A percentile compares a stretch with the other conserved stretches of the same genome.
Conservation (phyloP, 345 rosid species). For the Linum lewisii region DNA sequence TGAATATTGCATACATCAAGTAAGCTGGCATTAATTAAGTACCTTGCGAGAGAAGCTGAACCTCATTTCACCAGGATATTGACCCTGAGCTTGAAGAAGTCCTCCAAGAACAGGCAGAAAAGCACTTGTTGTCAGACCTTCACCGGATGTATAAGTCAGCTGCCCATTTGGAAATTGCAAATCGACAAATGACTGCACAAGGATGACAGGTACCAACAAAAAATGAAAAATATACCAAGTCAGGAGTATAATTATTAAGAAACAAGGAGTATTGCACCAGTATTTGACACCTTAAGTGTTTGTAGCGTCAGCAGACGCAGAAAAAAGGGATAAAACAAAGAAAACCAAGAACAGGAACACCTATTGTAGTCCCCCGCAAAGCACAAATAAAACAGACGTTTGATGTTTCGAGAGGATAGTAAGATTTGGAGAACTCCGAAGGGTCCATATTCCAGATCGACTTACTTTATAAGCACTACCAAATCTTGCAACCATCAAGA, state of each 20-base stretch:
- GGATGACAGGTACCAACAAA: background rate
- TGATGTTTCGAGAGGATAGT: too few species aligned
- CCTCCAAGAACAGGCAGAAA: conserved; percentile 76
- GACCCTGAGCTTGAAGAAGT: conserved; percentile 96
- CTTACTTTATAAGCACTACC: too few species aligned
- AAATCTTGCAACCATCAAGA: too few species aligned
- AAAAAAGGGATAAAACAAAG: too few species aligned
- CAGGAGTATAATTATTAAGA: background rate
- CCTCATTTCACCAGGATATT: conserved; percentile 97
- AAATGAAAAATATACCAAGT: too few species aligned
- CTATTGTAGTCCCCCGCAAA: too few species aligned
- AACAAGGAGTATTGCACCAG: background rate
- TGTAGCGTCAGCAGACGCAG: too few species aligned
- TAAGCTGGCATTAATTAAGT: conserved; percentile 6
- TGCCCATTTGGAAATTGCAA: conserved; percentile 96
- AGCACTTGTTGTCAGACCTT: conserved; percentile 87
- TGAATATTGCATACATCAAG: background rate
- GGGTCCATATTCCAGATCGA: too few species aligned
- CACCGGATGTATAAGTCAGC: conserved; percentile 78
- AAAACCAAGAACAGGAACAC: too few species aligned
- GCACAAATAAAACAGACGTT: too few species aligned
- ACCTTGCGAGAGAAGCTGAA: conserved; percentile 89
- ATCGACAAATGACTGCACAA: conserved; percentile 77
- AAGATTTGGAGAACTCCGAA: too few species aligned
- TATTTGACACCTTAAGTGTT: too few species aligned